phyloP scores from a whole-genome alignment of 192 early-diverging fungal genomes.

The Chytriomyces sp. region DNA sequence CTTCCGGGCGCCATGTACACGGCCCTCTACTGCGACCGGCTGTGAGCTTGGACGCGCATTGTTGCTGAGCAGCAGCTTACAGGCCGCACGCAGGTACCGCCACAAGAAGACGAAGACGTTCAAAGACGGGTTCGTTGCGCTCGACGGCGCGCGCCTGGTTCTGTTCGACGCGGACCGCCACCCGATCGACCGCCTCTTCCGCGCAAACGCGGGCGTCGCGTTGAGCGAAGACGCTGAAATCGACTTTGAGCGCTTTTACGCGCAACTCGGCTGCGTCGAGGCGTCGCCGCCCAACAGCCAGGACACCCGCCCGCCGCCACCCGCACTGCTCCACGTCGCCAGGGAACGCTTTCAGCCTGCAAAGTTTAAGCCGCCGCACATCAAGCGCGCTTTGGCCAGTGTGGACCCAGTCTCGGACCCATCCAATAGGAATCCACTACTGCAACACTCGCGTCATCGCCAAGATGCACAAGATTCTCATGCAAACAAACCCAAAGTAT shows the following conservation, averaged over 20 bases:
- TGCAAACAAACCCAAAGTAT: too few species aligned
- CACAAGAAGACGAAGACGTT: slow-evolving; percentile 13
- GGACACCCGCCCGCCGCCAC: too few species aligned
- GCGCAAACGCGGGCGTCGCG: background rate
- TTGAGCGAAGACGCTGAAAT: slow-evolving; percentile 12
- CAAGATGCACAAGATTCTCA: too few species aligned
- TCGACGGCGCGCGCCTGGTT: background rate
- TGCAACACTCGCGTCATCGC: too few species aligned
- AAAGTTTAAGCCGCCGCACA: too few species aligned
- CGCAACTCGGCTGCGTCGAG: too few species aligned
- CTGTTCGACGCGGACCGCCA: slow-evolving; percentile 7
- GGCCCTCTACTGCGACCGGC: background rate
- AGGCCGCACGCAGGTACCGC: background rate
- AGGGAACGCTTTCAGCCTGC: too few species aligned
- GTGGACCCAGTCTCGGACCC: too few species aligned
- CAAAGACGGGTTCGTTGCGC: slow-evolving; percentile 12
- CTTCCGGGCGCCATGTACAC: background rate
- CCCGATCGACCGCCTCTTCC: background rate
- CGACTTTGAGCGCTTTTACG: slow-evolving; percentile 9
- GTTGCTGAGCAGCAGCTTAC: background rate
- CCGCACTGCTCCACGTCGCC: too few species aligned
- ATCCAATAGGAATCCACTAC: too few species aligned
- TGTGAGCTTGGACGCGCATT: background rate
- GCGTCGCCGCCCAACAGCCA: too few species aligned
- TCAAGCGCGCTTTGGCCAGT: too few species aligned